phyloP scores from a whole-genome alignment of 129 eudicot species.

The Flaveria ramosissima region DNA sequence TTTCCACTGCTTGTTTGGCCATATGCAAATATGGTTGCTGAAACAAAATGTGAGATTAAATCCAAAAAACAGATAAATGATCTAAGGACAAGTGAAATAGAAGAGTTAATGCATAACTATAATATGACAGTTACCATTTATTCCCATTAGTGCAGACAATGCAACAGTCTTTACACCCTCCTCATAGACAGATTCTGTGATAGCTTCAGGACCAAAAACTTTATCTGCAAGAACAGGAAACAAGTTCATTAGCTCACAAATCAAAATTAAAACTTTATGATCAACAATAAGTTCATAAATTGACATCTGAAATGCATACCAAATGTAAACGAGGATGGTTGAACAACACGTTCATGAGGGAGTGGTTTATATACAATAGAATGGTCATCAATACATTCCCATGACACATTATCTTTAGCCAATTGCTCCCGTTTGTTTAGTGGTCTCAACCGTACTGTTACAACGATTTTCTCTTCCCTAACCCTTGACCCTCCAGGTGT shows the following conservation, averaged over 20 bases:
- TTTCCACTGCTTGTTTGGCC: slow-evolving; percentile 99
- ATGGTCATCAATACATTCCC: slow-evolving; percentile 89
- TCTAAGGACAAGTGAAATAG: neutral
- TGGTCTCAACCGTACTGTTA: slow-evolving; percentile 86
- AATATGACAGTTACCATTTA: slow-evolving; percentile 59
- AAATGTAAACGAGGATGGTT: slow-evolving; percentile 69
- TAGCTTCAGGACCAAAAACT: slow-evolving; percentile 78
- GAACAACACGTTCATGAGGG: slow-evolving; percentile 61
- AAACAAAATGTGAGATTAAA: slow-evolving; percentile 19
- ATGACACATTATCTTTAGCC: slow-evolving; percentile 71
- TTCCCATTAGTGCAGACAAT: slow-evolving; percentile 91
- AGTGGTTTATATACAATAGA: slow-evolving; percentile 68
- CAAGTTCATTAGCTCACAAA: neutral
- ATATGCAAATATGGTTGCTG: slow-evolving; percentile 98
- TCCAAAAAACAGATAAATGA: slow-evolving; percentile 8
- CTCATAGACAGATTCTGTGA: slow-evolving; percentile 78
- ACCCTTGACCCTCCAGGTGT: slow-evolving; percentile 80
- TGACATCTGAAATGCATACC: slow-evolving; percentile 46
- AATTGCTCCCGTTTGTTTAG: slow-evolving; percentile 74
- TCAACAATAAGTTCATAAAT: neutral
- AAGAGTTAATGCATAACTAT: neutral
- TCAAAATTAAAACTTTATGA: neutral
- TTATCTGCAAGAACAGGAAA: slow-evolving; percentile 54
- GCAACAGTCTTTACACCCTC: slow-evolving; percentile 95
- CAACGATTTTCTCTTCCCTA: slow-evolving; percentile 92